A percentile compares a stretch with the other conserved stretches of the same genome.
Conservation (phyloP, 306 rosid genomes). For the Aeschynomene evenia region DNA sequence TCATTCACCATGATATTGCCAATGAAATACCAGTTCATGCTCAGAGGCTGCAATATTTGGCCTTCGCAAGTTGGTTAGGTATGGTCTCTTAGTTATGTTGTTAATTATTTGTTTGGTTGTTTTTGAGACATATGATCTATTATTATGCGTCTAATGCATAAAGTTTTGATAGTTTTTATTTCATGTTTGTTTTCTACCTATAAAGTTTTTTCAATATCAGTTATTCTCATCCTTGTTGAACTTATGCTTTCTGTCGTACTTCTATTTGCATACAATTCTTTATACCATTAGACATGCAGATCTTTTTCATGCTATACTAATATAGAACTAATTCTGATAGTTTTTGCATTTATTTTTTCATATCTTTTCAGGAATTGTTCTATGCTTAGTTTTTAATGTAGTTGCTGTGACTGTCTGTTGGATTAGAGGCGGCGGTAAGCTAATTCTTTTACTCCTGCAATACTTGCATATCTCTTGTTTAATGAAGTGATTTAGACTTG, state of each 20-base stretch:
- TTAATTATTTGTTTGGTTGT: conserved; percentile 8
- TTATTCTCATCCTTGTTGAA: not conserved
- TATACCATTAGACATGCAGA: not conserved
- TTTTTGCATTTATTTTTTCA: not conserved
- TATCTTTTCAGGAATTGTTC: conserved; percentile 75
- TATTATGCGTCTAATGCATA: conserved; percentile 4
- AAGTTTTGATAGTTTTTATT: not conserved
- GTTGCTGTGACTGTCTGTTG: conserved; percentile 80
- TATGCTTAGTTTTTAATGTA: conserved; percentile 80
- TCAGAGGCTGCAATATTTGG: conserved; percentile 91
- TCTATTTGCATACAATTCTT: not conserved
- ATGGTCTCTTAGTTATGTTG: conserved; percentile 26
- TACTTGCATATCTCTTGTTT: conserved; percentile 9
- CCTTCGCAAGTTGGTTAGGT: conserved; percentile 99
- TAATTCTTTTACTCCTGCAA: conserved; percentile 15
- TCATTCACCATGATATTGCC: conserved; percentile 97
- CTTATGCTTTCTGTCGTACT: not conserved
- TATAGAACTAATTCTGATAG: not conserved
- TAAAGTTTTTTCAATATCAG: not conserved
- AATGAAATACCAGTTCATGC: conserved; percentile 96
- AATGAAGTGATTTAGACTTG: conserved; percentile 20
- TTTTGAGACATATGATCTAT: not conserved
- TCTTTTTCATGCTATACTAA: not conserved
- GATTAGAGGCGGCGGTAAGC: conserved; percentile 94
- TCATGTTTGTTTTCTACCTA: not conserved